Evolutionary conservation across 2,329 filamentous ascomycete genomes (phyloP).

Genomic region (Aspergillus sp.): DNA sequence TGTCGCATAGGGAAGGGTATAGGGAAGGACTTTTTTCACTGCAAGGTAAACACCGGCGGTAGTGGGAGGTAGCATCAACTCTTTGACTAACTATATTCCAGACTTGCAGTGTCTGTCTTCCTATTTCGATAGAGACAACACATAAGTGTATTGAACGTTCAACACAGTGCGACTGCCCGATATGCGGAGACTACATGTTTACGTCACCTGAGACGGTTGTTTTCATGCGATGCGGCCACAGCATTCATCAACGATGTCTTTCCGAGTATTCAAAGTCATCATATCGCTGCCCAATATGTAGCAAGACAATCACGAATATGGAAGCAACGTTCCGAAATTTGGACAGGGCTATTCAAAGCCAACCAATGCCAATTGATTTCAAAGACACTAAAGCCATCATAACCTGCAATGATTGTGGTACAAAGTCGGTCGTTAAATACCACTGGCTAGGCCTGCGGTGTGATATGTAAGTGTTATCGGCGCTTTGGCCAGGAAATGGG

Average conservation of each 20-base stretch:
- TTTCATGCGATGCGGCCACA: slow-evolving; percentile 94
- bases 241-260: slow-evolving; percentile 89
- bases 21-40: slow-evolving; percentile 97
- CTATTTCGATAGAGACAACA: slow-evolving; percentile 77
- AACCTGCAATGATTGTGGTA: slow-evolving; percentile 92
- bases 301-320: slow-evolving; percentile 96
- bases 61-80: neutral
- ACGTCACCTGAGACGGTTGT: slow-evolving; percentile 85
- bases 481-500: neutral
- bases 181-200: slow-evolving; percentile 96
- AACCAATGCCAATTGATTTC: slow-evolving; percentile 90
- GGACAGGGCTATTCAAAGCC: slow-evolving; percentile 79
- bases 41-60: slow-evolving; percentile 67
- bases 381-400: slow-evolving; percentile 76
- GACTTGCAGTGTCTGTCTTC: slow-evolving; percentile 92
- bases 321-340: slow-evolving; percentile 89
- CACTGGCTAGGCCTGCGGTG: slow-evolving; percentile 97
- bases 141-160: slow-evolving; percentile 94
- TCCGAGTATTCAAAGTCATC: slow-evolving; percentile 82
- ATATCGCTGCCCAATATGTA: slow-evolving; percentile 96
- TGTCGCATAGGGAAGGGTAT: slow-evolving; percentile 87
- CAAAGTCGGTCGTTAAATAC: slow-evolving; percentile 80
- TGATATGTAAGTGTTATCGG: slow-evolving; percentile 46
- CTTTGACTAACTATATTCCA: slow-evolving; percentile 36
- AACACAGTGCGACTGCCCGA: slow-evolving; percentile 93